Base-by-base conservation (phyloP, 2,329 filamentous ascomycete species). In the Botrytis tulipae region DNA sequence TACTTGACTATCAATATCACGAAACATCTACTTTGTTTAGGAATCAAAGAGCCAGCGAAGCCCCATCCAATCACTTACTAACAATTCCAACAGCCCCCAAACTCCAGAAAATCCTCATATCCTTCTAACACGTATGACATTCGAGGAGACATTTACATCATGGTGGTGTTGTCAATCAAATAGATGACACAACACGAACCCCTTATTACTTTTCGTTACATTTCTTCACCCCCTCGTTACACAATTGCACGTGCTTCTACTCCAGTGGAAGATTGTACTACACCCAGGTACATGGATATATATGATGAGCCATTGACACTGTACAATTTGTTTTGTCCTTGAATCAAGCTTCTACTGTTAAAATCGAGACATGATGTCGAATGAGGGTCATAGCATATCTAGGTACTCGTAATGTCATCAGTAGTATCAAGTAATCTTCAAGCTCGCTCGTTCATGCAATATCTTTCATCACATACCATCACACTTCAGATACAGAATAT, bases 271-370 rank as follows among this genome's bases (percentile, higher is more conserved):
- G 40, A 25, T 16, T 25, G n/a, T 18, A 57, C 16, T 4, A 57
- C 51, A 54, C 12, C 1, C 5, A 51, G 12, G 5, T 51, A 1
- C 22, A 25, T 51, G 35, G 3, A 4, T 29, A 57, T 57, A 3
- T 9, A 29, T 1, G n/a, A 29, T 9, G n/a, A 51, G 48, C 12
- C 0, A 29, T 0, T 9, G 7, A 1, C 14, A 29, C 29, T 57
- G 1, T 57, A 29, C 0, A 16, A 32, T 32, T 32, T 32, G 4
- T 32, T 32, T n/a, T 8, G 0, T 16, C 14, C 51, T 29, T 2
- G 6, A 8, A 29, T 29, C 51, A 4, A n/a, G 3, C 3, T 44
- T 7, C 16, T 32, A 22, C n/a, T 2, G 22, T 29, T 1, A 22
- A 12, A 2, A 14, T 46, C 18, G n/a, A 12, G 32, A 25, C 25